These are phyloP conservation scores for Ascochyta pisi DNA, from an alignment of 2,329 filamentous ascomycete species.

Conservation along the genomic window DNA sequence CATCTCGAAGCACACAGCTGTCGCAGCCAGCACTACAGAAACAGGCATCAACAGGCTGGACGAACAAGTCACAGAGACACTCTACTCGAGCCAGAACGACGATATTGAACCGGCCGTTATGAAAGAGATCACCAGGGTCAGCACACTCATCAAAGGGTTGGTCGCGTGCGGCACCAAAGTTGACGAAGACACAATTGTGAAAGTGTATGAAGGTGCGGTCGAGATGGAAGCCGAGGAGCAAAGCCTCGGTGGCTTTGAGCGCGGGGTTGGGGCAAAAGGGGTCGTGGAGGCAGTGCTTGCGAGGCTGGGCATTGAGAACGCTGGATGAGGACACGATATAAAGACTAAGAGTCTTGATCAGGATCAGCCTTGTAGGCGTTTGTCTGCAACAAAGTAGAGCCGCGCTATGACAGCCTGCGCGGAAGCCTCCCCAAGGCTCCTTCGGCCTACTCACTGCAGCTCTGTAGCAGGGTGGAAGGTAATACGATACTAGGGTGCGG, in stretches of 20 bases:
- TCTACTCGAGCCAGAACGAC: conserved; percentile 97
- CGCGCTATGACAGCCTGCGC: neutral
- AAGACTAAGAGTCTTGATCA: neutral
- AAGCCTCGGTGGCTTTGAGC: conserved; percentile 57
- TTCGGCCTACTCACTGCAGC: neutral
- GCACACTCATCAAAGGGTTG: conserved; percentile 80
- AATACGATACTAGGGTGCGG: neutral
- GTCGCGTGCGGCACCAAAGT: conserved; percentile 83
- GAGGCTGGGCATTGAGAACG: conserved; percentile 36
- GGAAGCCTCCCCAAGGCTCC: neutral
- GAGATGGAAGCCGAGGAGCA: conserved; percentile 72
- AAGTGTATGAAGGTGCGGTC: conserved; percentile 80
- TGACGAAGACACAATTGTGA: conserved; percentile 87
- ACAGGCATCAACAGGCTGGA: conserved; percentile 82
- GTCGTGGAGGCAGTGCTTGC: conserved; percentile 41
- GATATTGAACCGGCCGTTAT: conserved; percentile 77
- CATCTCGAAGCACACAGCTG: conserved; percentile 83
- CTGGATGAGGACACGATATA: conserved; percentile 15
- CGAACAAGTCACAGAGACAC: conserved; percentile 81
- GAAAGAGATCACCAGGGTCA: conserved; percentile 84
- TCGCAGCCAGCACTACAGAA: conserved; percentile 58
- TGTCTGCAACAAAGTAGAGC: neutral
- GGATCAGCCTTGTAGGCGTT: neutral
- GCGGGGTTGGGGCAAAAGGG: conserved; percentile 40
- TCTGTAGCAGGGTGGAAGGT: neutral